Evolutionary conservation across 2,329 filamentous ascomycete species (phyloP).

Genomic region (Fusarium stilboides): DNA sequence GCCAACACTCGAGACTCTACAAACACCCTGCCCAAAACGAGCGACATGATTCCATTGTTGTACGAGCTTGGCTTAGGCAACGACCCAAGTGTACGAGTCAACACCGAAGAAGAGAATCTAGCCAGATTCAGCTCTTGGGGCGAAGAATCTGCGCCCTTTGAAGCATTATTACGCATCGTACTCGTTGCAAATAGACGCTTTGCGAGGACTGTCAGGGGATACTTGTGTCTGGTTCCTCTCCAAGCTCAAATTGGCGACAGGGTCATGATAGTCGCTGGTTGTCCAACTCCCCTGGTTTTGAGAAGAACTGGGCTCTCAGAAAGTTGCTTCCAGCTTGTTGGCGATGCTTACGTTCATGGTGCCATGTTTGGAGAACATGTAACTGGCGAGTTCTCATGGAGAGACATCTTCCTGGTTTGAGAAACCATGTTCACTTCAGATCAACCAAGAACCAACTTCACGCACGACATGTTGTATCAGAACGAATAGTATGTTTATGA

Average conservation of each 20-base stretch:
- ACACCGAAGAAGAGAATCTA: slow-evolving; percentile 22
- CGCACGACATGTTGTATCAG: background rate
- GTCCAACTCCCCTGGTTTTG: slow-evolving; percentile 36
- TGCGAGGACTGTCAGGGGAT: slow-evolving; percentile 37
- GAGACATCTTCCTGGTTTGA: slow-evolving; percentile 29
- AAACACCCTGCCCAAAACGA: slow-evolving; percentile 36
- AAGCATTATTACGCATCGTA: slow-evolving; percentile 32
- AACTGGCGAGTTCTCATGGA: slow-evolving; percentile 23
- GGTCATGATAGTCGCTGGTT: slow-evolving; percentile 40
- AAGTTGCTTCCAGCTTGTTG: slow-evolving; percentile 30
- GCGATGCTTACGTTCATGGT: slow-evolving; percentile 36
- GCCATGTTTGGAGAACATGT: slow-evolving; percentile 42
- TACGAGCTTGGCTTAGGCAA: slow-evolving; percentile 30
- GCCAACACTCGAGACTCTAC: slow-evolving; percentile 41
- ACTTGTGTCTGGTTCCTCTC: slow-evolving; percentile 40
- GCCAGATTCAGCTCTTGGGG: slow-evolving; percentile 16
- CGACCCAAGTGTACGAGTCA: slow-evolving; percentile 15
- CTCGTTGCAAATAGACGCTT: slow-evolving; percentile 37
- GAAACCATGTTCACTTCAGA: no score
- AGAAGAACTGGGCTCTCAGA: slow-evolving; percentile 26
- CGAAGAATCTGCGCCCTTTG: slow-evolving; percentile 35
- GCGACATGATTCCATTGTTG: slow-evolving; percentile 28
- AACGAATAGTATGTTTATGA: slow-evolving; percentile 8
- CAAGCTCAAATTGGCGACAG: slow-evolving; percentile 31
- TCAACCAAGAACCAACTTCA: background rate